Evolutionary conservation across 176 grass and related monocot species (phyloP), one percentile per base, ranked within the genome.

Genomic region (Thinopyrum elongatum): DNA sequence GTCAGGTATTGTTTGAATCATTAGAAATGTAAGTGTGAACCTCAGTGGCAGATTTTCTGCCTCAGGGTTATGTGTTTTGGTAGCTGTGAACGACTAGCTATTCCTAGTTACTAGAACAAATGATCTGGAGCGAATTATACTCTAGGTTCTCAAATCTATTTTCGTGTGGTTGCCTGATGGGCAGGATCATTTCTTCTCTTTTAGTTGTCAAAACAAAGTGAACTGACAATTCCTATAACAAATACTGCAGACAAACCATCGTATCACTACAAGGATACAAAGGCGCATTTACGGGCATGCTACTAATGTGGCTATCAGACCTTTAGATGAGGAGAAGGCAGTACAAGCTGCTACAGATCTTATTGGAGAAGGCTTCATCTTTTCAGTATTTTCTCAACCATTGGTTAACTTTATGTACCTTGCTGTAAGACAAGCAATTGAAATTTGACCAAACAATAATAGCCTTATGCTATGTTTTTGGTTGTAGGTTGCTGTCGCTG

Each of bases 301-400:
- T 12, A 96, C 92, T 22, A 21, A 95, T 92, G 94, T 92, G 17
- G 97, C 72, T 83, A 93, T 99, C 74, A 89, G 82, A 63, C 94
- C 94, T 51, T 91, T 96, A 78, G 73, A 99, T 86, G 94, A 96
- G 85, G 88, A 96, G 79, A 99, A 94, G 58, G 97, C 94, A 80
- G 94, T 99, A 80, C 94, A 99, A 83, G 94, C 77, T 88, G 94
- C 97, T 68, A 75, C 94, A 60, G 94, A 99, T 88, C 92, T 99
- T 68, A 99, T 99, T 11, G 94, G 97, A 67, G 97, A 99, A 86
- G 81, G 74, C 74, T 99, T 99, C 57, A 93, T 99, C 84, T 99
- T 99, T 89, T 93, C 92, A 57, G 94, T 99, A 88, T 61, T 83
- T 84, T 64, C 31, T 64, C 41, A 63, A 31, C 27, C 76, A 33